These are phyloP conservation scores for Neofusicoccum sp. DNA, from an alignment of 2,329 filamentous ascomycete genomes.

Conservation along the genomic window DNA sequence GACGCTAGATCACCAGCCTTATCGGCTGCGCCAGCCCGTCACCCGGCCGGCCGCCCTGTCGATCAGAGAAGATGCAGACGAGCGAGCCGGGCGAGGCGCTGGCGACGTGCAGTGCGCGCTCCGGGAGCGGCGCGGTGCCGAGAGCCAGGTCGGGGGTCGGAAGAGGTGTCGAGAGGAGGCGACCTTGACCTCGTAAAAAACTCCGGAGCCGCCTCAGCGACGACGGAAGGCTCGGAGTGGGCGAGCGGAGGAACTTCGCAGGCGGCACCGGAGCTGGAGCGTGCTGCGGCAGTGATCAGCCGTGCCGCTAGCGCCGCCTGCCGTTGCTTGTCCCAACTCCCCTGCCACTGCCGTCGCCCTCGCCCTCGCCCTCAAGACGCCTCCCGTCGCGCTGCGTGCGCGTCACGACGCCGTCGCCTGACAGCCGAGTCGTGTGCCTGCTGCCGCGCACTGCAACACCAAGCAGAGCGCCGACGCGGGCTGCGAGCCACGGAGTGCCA, in stretches of 20 bases:
- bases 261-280: conserved; percentile 1
- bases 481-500: background rate
- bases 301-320: conserved; percentile 14
- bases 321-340: conserved; percentile 2
- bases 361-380: background rate
- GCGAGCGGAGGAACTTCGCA: no score
- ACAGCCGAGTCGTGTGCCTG: background rate
- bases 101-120: background rate
- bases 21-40: conserved; percentile 10
- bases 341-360: background rate
- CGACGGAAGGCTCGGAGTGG: background rate
- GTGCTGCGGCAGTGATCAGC: conserved; percentile 9
- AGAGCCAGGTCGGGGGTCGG: no score
- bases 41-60: conserved; percentile 6
- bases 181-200: no score
- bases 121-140: no score
- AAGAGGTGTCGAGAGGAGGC: no score
- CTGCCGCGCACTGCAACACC: background rate
- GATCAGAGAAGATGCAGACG: conserved; percentile 17
- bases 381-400: background rate
- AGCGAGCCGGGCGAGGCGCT: conserved; percentile 2
- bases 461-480: background rate
- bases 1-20: conserved; percentile 8
- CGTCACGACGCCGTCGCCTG: conserved; percentile 13
- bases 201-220: background rate